Percentiles rank a stretch among this genome's conserved stretches.
These are phyloP conservation scores for Madurella fahalii DNA, from an alignment of 2,329 filamentous ascomycete genomes.

Conservation along the genomic window DNA sequence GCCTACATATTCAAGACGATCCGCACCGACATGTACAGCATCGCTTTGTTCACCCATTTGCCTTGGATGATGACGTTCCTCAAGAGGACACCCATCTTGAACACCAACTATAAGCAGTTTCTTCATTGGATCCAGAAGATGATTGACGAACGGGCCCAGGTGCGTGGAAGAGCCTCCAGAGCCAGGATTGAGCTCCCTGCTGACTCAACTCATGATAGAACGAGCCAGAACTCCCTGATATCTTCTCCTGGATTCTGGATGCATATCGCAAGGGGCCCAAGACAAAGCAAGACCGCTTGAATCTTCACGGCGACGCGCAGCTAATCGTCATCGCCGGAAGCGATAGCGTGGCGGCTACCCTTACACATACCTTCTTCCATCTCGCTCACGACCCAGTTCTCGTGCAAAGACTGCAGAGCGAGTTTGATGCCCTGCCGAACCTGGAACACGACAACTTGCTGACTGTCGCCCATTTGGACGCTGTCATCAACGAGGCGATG, in stretches of 20 bases:
- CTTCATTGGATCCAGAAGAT: conserved; percentile 16
- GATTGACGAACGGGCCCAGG: conserved; percentile 13
- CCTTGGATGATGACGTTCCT: conserved; percentile 22
- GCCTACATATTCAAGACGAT: conserved; percentile 20
- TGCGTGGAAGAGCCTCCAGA: too few relatives aligned
- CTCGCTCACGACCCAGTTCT: conserved; percentile 15
- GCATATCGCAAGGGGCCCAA: conserved; percentile 9
- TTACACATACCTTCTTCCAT: conserved; percentile 22
- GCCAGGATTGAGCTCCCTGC: too few relatives aligned
- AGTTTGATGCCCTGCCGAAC: conserved; percentile 15
- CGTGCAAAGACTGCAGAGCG: conserved; percentile 16
- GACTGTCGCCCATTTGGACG: conserved; percentile 8
- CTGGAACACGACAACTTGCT: conserved; percentile 13
- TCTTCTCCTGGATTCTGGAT: conserved; percentile 17
- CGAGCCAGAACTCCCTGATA: conserved; percentile 15
- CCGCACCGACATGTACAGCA: conserved; percentile 21
- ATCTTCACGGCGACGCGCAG: conserved; percentile 20
- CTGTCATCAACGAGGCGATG: conserved; percentile 14
- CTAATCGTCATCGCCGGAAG: conserved; percentile 22
- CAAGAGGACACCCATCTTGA: conserved; percentile 19
- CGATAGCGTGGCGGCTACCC: conserved; percentile 22
- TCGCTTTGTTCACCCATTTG: conserved; percentile 19
- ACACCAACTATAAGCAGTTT: conserved; percentile 19
- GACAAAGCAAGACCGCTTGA: conserved; percentile 7
- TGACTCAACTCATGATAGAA: not conserved